Evolutionary conservation across 441 rosid genomes (phyloP).

Genomic region (Macaranga tanarius): DNA sequence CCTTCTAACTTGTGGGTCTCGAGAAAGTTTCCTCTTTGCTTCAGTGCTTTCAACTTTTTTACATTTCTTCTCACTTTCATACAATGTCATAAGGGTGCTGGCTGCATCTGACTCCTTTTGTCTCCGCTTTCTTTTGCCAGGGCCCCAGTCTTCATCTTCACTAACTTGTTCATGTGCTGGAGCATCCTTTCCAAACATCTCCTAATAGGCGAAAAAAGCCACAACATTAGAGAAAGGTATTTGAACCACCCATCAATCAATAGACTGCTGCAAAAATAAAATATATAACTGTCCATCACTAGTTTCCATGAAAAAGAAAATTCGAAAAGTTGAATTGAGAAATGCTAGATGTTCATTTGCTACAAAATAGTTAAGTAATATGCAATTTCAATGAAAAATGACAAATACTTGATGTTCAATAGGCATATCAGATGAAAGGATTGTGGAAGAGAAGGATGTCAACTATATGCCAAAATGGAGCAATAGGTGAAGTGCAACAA

Average conservation of each 20-base stretch:
- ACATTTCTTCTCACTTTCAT: constrained; percentile 51
- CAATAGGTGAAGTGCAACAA: too few relatives aligned
- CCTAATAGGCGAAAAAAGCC: constrained; percentile 43
- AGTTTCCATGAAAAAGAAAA: background rate
- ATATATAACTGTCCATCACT: background rate
- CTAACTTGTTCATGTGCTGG: constrained; percentile 65
- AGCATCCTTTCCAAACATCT: constrained; percentile 98
- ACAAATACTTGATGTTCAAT: too few relatives aligned
- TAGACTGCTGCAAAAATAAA: constrained; percentile 5
- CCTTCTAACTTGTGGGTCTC: constrained; percentile 49
- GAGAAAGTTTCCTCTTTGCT: constrained; percentile 36
- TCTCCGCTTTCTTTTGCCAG: constrained; percentile 68
- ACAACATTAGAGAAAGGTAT: constrained; percentile 8
- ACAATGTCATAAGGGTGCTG: constrained; percentile 64
- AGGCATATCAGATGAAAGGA: too few relatives aligned
- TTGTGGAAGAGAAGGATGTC: too few relatives aligned
- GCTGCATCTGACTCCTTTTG: constrained; percentile 80
- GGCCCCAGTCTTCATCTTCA: constrained; percentile 99
- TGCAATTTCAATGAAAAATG: background rate
- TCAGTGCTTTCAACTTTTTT: constrained; percentile 33
- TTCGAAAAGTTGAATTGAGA: background rate
- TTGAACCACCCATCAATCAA: constrained; percentile 9
- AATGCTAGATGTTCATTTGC: background rate
- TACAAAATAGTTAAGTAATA: background rate
- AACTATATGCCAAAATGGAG: too few relatives aligned